Evolutionary conservation across 768 basidiomycete species (phyloP).

Genomic region (Russula abietina): DNA sequence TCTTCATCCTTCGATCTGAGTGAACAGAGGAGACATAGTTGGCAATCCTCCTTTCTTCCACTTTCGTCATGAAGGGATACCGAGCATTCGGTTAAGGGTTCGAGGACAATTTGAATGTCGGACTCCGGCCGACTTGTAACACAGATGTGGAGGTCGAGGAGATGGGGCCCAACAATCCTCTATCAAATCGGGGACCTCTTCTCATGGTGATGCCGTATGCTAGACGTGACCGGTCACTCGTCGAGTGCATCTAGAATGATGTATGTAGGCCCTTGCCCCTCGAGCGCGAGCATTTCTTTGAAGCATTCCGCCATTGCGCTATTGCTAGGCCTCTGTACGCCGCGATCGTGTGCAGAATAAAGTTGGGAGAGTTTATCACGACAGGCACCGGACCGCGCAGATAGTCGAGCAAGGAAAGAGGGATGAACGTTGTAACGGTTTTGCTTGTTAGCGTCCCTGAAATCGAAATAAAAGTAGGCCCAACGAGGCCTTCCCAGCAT

Average conservation of each 20-base stretch:
- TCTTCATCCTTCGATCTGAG: background rate
- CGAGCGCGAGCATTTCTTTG: conserved; percentile 1
- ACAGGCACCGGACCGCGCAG: background rate
- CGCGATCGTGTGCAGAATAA: background rate
- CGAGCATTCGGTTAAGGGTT: background rate
- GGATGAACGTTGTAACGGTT: background rate
- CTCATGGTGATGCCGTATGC: no score
- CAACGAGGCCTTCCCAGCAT: no score
- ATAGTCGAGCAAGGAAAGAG: conserved; percentile 2
- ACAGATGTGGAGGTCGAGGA: background rate
- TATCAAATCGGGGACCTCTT: no score
- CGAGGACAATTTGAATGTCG: background rate
- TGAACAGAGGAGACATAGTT: background rate
- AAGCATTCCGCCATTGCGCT: background rate
- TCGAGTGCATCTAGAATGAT: conserved; percentile 1
- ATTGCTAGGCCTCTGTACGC: background rate
- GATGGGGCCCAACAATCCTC: background rate
- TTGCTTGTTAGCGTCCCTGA: background rate
- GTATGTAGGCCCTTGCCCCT: background rate
- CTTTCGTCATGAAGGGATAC: conserved; percentile 1
- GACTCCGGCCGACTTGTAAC: conserved; percentile 7
- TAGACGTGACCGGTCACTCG: background rate
- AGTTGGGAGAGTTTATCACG: background rate
- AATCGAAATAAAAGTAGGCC: conserved; percentile 7
- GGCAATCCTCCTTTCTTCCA: background rate